These are phyloP conservation scores for Ottelia alismoides DNA, from an alignment of 106 monocot species.

Conservation along the genomic window DNA sequence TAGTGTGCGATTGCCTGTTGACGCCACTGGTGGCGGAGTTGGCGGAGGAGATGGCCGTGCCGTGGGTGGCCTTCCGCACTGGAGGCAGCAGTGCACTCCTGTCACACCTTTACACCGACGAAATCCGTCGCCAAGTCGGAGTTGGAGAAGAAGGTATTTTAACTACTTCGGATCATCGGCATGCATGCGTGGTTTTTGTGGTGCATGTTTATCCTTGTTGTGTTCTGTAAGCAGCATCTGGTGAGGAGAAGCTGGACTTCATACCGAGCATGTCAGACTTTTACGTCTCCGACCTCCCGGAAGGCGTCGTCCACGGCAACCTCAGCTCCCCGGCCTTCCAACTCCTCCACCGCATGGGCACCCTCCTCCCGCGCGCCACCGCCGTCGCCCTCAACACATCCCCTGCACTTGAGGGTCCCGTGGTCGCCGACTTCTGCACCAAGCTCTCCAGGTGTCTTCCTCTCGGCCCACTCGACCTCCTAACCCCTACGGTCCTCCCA, in stretches of 20 bases:
- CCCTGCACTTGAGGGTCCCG: conserved; percentile 21
- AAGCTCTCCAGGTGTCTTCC: conserved; percentile 22
- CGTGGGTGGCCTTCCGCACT: conserved; percentile 16
- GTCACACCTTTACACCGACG: conserved; percentile 15
- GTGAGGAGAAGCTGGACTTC: conserved; percentile 24
- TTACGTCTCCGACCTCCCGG: conserved; percentile 45
- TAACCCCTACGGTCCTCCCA: not conserved
- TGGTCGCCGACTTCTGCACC: conserved; percentile 10
- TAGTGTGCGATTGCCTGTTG: conserved; percentile 13
- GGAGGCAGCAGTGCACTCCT: conserved; percentile 7
- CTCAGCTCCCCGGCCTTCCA: conserved; percentile 14
- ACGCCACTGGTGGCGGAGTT: conserved; percentile 10
- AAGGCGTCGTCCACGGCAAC: conserved; percentile 33
- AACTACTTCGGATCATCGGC: not conserved
- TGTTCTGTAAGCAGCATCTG: too few relatives aligned
- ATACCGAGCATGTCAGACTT: conserved; percentile 37
- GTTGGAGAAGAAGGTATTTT: not conserved
- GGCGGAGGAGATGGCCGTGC: conserved; percentile 10
- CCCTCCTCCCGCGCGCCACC: conserved; percentile 19
- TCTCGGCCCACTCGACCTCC: conserved; percentile 40
- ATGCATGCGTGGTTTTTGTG: too few relatives aligned
- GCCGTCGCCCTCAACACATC: conserved; percentile 44
- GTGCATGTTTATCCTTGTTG: too few relatives aligned
- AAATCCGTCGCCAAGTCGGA: conserved; percentile 2
- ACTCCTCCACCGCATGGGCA: conserved; percentile 38